Percentiles rank a stretch among this genome's conserved stretches.
Conservation (phyloP, 2,329 filamentous ascomycete genomes). For the Apiospora arundinis region DNA sequence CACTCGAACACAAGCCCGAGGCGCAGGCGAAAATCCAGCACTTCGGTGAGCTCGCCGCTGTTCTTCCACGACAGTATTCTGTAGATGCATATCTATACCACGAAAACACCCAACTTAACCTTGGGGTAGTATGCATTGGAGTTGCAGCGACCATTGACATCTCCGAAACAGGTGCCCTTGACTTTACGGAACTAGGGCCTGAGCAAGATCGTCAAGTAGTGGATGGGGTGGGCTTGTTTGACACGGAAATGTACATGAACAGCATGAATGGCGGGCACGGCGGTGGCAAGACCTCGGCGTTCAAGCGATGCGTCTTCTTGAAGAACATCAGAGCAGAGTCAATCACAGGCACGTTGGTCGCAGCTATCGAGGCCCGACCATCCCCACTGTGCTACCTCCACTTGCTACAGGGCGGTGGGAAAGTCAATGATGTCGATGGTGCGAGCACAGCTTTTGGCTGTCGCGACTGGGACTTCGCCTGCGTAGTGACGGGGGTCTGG, state of each 20-base stretch:
- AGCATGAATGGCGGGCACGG: constrained; percentile 64
- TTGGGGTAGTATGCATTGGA: constrained; percentile 59
- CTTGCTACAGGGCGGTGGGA: constrained; percentile 65
- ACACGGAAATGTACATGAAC: constrained; percentile 66
- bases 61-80: constrained; percentile 51
- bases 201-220: constrained; percentile 44
- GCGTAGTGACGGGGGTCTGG: constrained; percentile 69
- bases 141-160: constrained; percentile 32
- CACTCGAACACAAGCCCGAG: constrained; percentile 31
- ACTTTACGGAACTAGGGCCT: constrained; percentile 36
- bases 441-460: constrained; percentile 65
- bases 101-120: constrained; percentile 49
- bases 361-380: constrained; percentile 55
- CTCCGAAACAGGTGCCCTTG: not conserved
- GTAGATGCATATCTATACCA: constrained; percentile 63
- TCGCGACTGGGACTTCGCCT: constrained; percentile 69
- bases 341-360: constrained; percentile 46
- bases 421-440: constrained; percentile 49
- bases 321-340: constrained; percentile 48
- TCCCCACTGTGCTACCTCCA: constrained; percentile 65
- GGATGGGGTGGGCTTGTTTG: constrained; percentile 59
- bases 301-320: constrained; percentile 69
- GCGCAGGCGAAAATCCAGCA: not conserved
- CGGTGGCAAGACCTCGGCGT: constrained; percentile 65
- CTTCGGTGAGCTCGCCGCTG: constrained; percentile 33